Conservation (phyloP, 331 rosid species). For the Ulmus americana region DNA sequence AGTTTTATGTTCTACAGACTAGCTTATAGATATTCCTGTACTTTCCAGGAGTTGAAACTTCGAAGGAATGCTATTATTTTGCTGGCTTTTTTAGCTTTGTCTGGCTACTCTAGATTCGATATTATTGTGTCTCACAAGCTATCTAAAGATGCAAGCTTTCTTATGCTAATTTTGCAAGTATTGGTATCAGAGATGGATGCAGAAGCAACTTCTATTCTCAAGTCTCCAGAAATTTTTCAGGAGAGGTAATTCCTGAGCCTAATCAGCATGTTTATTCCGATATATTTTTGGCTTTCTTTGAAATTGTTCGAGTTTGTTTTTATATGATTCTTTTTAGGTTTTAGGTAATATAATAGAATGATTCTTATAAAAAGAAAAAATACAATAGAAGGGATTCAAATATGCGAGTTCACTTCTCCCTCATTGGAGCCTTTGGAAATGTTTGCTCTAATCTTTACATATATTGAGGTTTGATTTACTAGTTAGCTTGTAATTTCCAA, state of each 20-base stretch:
- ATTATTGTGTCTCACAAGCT: slow-evolving; percentile 50
- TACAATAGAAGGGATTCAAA: background rate
- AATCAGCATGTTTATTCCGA: background rate
- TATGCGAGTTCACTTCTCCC: background rate
- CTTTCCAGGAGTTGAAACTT: slow-evolving; percentile 64
- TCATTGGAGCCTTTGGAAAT: background rate
- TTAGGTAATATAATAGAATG: too few species aligned
- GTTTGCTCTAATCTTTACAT: background rate
- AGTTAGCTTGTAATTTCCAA: too few species aligned
- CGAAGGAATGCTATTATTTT: slow-evolving; percentile 54
- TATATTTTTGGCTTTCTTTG: background rate
- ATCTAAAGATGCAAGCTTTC: slow-evolving; percentile 45
- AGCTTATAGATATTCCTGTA: slow-evolving; percentile 16
- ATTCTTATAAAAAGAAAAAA: too few species aligned
- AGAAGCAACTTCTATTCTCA: slow-evolving; percentile 35
- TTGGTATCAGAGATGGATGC: slow-evolving; percentile 49
- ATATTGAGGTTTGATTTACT: background rate
- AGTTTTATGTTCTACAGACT: too few species aligned
- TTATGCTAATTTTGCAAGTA: slow-evolving; percentile 61
- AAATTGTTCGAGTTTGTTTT: background rate
- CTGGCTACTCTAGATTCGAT: slow-evolving; percentile 78
- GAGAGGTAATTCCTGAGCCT: slow-evolving; percentile 57
- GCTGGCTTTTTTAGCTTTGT: slow-evolving; percentile 81
- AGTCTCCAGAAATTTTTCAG: slow-evolving; percentile 38
- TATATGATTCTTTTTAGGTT: too few species aligned